These are phyloP conservation scores for Dryas alaskensis DNA, from an alignment of 306 rosid species.

Conservation along the genomic window DNA sequence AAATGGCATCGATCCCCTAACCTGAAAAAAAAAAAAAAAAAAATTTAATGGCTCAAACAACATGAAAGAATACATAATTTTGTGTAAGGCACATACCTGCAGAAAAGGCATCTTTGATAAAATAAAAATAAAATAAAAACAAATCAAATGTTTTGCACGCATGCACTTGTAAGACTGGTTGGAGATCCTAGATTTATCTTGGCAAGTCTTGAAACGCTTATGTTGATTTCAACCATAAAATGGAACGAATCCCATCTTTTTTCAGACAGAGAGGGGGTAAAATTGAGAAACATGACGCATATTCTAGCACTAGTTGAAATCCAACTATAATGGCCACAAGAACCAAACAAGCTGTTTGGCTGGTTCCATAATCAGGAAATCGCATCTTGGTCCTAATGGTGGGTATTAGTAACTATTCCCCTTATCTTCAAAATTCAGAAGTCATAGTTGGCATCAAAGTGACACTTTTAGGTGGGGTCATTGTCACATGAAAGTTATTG, in stretches of 20 bases:
- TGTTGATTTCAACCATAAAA: not conserved
- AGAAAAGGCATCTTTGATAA: not conserved
- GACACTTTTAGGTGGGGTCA: not conserved
- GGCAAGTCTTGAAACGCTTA: not conserved
- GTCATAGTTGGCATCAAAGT: not conserved
- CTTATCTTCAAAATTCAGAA: not conserved
- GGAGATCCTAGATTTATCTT: not conserved
- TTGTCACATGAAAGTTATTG: not conserved
- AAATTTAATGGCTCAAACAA: not conserved
- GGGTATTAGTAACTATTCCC: not conserved
- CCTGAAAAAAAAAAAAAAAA: constrained; percentile 37
- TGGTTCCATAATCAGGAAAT: not conserved
- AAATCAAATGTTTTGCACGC: not conserved
- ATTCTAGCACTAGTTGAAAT: not conserved
- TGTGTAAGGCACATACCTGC: not conserved
- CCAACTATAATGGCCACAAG: not conserved
- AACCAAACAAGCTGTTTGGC: not conserved
- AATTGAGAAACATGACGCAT: not conserved
- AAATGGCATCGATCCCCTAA: constrained; percentile 92
- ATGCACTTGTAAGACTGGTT: not conserved
- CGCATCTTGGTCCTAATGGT: not conserved
- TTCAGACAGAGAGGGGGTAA: not conserved
- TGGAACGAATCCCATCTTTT: not conserved
- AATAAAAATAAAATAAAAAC: not conserved
- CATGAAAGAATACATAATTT: not conserved